These are phyloP conservation scores for Fusarium austroafricanum DNA, from an alignment of 2,329 filamentous ascomycete species.

Conservation along the genomic window DNA sequence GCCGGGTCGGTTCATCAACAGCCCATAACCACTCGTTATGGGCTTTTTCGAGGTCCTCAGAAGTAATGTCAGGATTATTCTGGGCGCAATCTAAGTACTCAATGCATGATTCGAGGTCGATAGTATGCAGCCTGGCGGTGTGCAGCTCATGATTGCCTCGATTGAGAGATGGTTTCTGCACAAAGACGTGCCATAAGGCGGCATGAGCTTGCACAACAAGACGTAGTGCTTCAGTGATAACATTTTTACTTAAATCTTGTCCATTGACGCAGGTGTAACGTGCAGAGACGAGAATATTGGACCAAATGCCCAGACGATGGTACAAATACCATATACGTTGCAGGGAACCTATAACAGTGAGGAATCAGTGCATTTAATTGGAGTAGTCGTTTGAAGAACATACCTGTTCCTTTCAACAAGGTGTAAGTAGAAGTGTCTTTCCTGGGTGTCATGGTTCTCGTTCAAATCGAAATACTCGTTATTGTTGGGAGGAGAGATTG, in stretches of 20 bases:
- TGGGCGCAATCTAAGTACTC: conserved; percentile 10
- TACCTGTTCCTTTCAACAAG: background rate
- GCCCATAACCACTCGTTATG: conserved; percentile 35
- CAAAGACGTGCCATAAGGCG: conserved; percentile 1
- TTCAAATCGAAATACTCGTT: background rate
- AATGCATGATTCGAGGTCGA: conserved; percentile 32
- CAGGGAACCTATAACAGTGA: background rate
- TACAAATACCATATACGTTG: conserved; percentile 37
- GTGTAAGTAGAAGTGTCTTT: background rate
- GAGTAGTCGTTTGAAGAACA: rapidly evolving
- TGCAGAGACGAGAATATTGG: conserved; percentile 36
- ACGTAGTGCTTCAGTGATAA: background rate
- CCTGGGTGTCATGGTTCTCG: background rate
- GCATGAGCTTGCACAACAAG: background rate
- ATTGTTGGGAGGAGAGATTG: too few relatives aligned
- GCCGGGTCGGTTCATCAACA: conserved; percentile 15
- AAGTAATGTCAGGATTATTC: background rate
- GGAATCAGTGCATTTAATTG: background rate
- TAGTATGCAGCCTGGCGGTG: conserved; percentile 19
- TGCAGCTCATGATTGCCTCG: conserved; percentile 3
- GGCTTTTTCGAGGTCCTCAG: conserved; percentile 16
- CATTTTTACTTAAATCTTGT: background rate
- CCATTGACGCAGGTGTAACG: conserved; percentile 2
- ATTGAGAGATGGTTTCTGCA: background rate
- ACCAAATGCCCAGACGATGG: conserved; percentile 30